phyloP scores from a whole-genome alignment of 768 basidiomycete genomes.

The Boletus rubescentipes region DNA sequence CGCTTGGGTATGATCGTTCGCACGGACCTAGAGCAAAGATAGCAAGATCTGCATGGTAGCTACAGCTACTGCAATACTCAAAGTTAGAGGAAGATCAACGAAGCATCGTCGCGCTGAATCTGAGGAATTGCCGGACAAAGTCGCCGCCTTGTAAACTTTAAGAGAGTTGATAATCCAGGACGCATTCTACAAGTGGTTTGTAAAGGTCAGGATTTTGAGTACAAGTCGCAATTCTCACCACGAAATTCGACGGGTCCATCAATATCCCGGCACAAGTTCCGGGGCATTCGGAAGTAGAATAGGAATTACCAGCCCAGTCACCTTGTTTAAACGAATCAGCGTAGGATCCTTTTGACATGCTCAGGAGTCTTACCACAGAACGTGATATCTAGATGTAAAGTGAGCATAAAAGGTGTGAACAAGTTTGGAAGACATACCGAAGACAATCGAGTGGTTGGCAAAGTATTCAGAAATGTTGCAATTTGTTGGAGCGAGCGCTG shows the following conservation, averaged over 20 bases:
- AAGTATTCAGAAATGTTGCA: constrained; percentile 65
- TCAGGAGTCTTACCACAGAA: constrained; percentile 62
- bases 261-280: constrained; percentile 66
- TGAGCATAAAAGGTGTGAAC: constrained; percentile 16
- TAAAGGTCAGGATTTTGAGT: constrained; percentile 1
- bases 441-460: constrained; percentile 68
- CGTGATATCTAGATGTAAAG: constrained; percentile 59
- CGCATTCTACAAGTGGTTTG: constrained; percentile 54
- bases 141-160: constrained; percentile 68
- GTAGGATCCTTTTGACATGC: not conserved
- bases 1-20: not conserved
- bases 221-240: constrained; percentile 42
- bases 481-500: constrained; percentile 48
- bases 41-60: constrained; percentile 15
- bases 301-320: constrained; percentile 85
- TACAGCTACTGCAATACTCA: constrained; percentile 10
- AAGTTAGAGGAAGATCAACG: constrained; percentile 2
- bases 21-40: constrained; percentile 15
- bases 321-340: constrained; percentile 39
- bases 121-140: constrained; percentile 39
- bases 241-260: constrained; percentile 70
- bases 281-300: constrained; percentile 70
- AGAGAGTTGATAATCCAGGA: constrained; percentile 79
- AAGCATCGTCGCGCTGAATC: constrained; percentile 5
- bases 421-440: constrained; percentile 48